These are phyloP conservation scores for Pascua sp. DNA, from an alignment of 1,284 basidiomycete species.

Conservation along the genomic window DNA sequence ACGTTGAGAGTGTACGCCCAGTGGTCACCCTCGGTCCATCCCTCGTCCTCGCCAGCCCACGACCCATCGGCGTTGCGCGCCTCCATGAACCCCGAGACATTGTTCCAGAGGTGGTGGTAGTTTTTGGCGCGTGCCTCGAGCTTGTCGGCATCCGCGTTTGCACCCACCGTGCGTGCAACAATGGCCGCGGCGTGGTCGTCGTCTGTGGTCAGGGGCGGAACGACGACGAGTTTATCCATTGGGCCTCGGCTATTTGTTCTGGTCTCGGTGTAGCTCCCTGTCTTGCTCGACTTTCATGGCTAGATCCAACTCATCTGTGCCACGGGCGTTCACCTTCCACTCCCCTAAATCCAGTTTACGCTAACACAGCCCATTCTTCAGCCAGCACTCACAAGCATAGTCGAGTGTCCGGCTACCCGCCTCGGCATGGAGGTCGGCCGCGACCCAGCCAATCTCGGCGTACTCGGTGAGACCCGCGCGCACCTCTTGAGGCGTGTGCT, in stretches of 20 bases:
- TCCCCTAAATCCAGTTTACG: not conserved
- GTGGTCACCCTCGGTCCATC: constrained; percentile 80
- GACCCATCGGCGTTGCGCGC: constrained; percentile 64
- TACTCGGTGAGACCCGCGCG: constrained; percentile 73
- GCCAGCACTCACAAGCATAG: constrained; percentile 62
- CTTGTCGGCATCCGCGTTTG: constrained; percentile 55
- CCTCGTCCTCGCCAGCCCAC: constrained; percentile 67
- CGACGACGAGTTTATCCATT: too few species aligned
- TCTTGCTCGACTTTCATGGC: too few species aligned
- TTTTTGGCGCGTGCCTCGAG: constrained; percentile 59
- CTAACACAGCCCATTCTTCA: not conserved
- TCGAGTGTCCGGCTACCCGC: constrained; percentile 71
- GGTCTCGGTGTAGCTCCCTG: too few species aligned
- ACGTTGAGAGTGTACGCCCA: constrained; percentile 79
- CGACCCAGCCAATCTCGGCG: constrained; percentile 67
- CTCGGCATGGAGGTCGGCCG: constrained; percentile 73
- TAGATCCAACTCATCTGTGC: too few species aligned
- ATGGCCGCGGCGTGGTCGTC: constrained; percentile 71
- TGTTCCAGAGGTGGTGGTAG: constrained; percentile 65
- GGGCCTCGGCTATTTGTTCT: too few species aligned
- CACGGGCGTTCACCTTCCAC: too few species aligned
- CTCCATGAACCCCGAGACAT: constrained; percentile 73
- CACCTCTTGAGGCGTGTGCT: constrained; percentile 76
- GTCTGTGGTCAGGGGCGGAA: constrained; percentile 52
- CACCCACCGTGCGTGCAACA: constrained; percentile 58